Percentiles rank a stretch among this genome's conserved stretches.
Conservation (phyloP, 2,329 filamentous ascomycete genomes). For the Onygenales sp. region DNA sequence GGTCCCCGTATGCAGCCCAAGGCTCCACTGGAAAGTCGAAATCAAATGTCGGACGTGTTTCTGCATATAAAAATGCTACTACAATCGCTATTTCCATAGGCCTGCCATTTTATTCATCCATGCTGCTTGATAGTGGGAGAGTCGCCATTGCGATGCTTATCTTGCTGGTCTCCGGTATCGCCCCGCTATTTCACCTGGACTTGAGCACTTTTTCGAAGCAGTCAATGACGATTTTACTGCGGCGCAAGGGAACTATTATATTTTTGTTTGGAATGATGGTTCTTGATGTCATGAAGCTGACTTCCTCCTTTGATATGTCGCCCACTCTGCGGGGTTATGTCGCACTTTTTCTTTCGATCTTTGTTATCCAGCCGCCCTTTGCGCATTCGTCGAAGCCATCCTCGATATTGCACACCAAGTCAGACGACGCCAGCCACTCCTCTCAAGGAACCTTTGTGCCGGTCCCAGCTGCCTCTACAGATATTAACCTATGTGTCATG, state of each 20-base stretch:
- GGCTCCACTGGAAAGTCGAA: conserved; percentile 3
- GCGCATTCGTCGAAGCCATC: neutral
- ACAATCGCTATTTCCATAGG: conserved; percentile 32
- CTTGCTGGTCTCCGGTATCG: conserved; percentile 8
- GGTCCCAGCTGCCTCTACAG: conserved; percentile 23
- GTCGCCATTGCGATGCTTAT: conserved; percentile 44
- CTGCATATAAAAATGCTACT: conserved; percentile 14
- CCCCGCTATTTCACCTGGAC: neutral
- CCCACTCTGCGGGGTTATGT: conserved; percentile 4
- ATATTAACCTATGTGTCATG: neutral
- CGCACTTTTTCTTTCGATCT: conserved; percentile 25
- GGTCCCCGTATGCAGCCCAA: neutral
- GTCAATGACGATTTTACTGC: neutral
- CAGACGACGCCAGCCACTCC: neutral
- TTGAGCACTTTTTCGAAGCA: neutral
- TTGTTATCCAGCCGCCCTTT: conserved; percentile 42
- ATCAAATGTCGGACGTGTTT: conserved; percentile 13
- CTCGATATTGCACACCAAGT: neutral
- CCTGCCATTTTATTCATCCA: conserved; percentile 47
- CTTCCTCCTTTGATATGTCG: neutral
- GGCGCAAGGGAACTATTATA: conserved; percentile 2
- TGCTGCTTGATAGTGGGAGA: conserved; percentile 45
- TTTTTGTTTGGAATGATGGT: conserved; percentile 6
- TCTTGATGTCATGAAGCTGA: conserved; percentile 2
- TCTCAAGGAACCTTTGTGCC: neutral